Evolutionary conservation across 495 filamentous ascomycete genomes (phyloP), one percentile per base, ranked within the genome.

Genomic region (Aspergillus coremiiformis): DNA sequence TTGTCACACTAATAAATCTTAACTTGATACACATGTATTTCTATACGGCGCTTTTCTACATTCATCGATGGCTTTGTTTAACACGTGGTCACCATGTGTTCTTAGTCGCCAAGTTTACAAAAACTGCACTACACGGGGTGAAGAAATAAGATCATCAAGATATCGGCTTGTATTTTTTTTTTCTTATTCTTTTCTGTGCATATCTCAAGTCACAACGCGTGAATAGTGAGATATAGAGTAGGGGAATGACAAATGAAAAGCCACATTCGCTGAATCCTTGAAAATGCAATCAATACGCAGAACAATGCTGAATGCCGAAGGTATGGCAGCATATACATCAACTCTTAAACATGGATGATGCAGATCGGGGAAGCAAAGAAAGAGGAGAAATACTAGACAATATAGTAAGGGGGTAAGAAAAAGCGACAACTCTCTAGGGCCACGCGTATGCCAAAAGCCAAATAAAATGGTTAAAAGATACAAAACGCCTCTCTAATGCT

Each of bases 401-500:
- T 41, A 41, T 41, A 41, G 32, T 50, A 51, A 48, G 33, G 19
- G 19, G 44, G 39, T 21, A 24, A 51, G 20, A 48, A 51, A 49
- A 55, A 56, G 41, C 54, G 15, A 57, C 54, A 57, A 52, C 39
- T 56, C 53, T 63, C 47, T 43, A 54, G 49, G 42, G 37, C 55
- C 58, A 55, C 55, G 57, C 44, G 27, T 51, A 58, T 56, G 52
- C 43, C 39, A 58, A 52, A 60, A 49, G 19, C 12, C 32, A 35
- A 44, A 51, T 17, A 29, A 54, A 44, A 29, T 17, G 43, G 39
- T 49, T 52, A 47, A 14, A 35, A 53, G 23, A 22, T 24, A 32
- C 57, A 20, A 55, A 64, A 66, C 61, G 61, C 59, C 64, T 56
- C 54, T 59, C 58, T 58, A 62, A 60, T 66, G 64, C 63, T 63